Evolutionary conservation across 805 yeast species (phyloP), one percentile per base, ranked within the genome.

Genomic region (Torulaspora indica): DNA sequence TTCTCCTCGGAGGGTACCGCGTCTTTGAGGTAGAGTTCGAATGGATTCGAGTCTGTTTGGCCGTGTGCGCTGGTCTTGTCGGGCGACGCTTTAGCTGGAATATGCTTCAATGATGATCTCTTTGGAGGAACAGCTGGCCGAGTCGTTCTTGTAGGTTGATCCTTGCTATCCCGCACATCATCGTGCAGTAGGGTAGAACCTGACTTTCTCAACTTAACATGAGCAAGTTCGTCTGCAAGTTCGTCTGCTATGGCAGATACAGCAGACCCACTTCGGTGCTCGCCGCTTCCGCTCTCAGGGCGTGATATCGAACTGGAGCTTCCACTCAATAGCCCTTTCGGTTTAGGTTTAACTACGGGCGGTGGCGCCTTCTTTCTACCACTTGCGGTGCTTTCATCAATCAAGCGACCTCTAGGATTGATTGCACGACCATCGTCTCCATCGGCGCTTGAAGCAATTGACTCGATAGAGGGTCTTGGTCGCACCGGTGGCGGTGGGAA

Each of bases 1-100:
- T 69, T 67, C 22, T 61, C 57, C 25, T 63, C 62, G 29, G 57
- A 44, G 1, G 73, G 73, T 9, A 69, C 73, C 7, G 68, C 72
- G 31, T 63, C 61, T 44, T 57, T 67, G 46, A 66, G 48, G 36
- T 69, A 69, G 15, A 61, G 57, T 7, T 57, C 56, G 51, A 69
- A 69, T 15, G 74, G 72, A 47, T 69, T 68, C 10, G 49, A 55
- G 13, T 48, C 54, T 10, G 45, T 38, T 10, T 36, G 43, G 5
- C 35, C 49, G 13, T 32, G 35, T 22, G 31, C 37, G 5, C 30
- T 28, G 17, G 37, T 22, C 29, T 31, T 38, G 23, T 49, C 39
- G 5, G 44, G 39, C 8, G 45, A 20, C 7, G 49, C 43, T 24
- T 54, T 51, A 13, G 59, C 55, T 13, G 56, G 52, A 4, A 30